Conservation (phyloP, 73 alveolate genomes). For the Blepharisma stoltei region DNA sequence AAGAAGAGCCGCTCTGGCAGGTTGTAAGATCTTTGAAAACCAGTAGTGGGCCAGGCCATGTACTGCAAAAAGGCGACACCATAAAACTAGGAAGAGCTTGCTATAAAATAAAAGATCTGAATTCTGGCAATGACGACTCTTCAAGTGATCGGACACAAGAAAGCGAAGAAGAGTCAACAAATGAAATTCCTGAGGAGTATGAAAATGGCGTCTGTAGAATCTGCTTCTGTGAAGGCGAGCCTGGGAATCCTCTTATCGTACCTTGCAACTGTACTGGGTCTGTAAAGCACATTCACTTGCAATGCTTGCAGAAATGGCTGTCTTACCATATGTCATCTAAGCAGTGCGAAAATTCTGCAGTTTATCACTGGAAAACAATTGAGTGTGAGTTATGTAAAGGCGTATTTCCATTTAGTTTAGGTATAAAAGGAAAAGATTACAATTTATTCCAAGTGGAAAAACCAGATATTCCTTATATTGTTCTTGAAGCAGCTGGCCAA, state of each 20-base stretch:
- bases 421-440: slow-evolving; percentile 30
- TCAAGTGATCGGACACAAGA: neutral
- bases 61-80: slow-evolving; percentile 6
- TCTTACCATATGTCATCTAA: slow-evolving; percentile 45
- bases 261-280: slow-evolving; percentile 69
- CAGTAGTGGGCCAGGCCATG: neutral
- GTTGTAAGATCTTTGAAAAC: slow-evolving; percentile 19
- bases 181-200: neutral
- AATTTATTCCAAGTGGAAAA: slow-evolving; percentile 34
- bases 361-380: slow-evolving; percentile 62
- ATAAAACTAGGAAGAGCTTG: slow-evolving; percentile 25
- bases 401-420: slow-evolving; percentile 38
- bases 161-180: neutral
- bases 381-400: slow-evolving; percentile 71
- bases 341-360: slow-evolving; percentile 31
- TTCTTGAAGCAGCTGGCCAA: slow-evolving; percentile 35
- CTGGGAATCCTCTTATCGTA: slow-evolving; percentile 36
- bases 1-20: neutral
- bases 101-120: slow-evolving; percentile 16
- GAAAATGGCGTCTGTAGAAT: slow-evolving; percentile 40
- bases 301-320: slow-evolving; percentile 62
- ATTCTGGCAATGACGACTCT: neutral
- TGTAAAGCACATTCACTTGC: slow-evolving; percentile 56
- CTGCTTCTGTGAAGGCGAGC: slow-evolving; percentile 38
- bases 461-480: slow-evolving; percentile 35